Percentiles rank a stretch among this genome's conserved stretches.
phyloP scores from a whole-genome alignment of 306 rosid genomes.

The Sphenostylis stenocarpa region DNA sequence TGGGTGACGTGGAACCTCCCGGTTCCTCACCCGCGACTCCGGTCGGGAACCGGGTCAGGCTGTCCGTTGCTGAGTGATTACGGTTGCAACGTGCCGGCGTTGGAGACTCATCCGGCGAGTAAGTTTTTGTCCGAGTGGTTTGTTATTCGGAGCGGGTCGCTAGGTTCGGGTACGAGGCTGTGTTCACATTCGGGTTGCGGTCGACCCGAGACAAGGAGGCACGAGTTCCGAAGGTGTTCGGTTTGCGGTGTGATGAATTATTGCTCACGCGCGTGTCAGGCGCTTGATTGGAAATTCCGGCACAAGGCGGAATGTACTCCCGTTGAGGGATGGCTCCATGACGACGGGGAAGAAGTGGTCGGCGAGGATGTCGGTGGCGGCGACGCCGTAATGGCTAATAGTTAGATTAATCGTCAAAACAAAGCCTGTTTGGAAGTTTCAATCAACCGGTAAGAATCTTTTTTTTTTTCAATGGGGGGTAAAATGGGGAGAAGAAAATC shows the following conservation, averaged over 20 bases:
- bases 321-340: slow-evolving; percentile 69
- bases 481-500: neutral
- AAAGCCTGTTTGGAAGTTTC: slow-evolving; percentile 12
- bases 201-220: slow-evolving; percentile 79
- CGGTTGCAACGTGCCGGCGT: slow-evolving; percentile 87
- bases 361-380: slow-evolving; percentile 41
- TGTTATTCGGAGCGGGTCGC: slow-evolving; percentile 27
- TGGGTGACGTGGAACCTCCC: slow-evolving; percentile 53
- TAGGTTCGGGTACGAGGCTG: slow-evolving; percentile 56
- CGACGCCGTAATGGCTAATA: slow-evolving; percentile 34
- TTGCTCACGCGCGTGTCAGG: slow-evolving; percentile 97
- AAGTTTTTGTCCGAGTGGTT: slow-evolving; percentile 79
- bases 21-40: slow-evolving; percentile 26
- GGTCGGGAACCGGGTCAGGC: slow-evolving; percentile 42
- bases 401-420: slow-evolving; percentile 26
- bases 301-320: slow-evolving; percentile 81
- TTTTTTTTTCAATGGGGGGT: slow-evolving; percentile 23
- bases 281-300: slow-evolving; percentile 91
- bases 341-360: slow-evolving; percentile 48
- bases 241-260: slow-evolving; percentile 83
- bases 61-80: slow-evolving; percentile 84
- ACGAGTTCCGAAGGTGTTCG: slow-evolving; percentile 90
- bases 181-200: slow-evolving; percentile 94
- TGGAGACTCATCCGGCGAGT: slow-evolving; percentile 72
- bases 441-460: neutral